Evolutionary conservation across 371 early-diverging fungal genomes (phyloP).

Genomic region (Rhizopus arrhizus): DNA sequence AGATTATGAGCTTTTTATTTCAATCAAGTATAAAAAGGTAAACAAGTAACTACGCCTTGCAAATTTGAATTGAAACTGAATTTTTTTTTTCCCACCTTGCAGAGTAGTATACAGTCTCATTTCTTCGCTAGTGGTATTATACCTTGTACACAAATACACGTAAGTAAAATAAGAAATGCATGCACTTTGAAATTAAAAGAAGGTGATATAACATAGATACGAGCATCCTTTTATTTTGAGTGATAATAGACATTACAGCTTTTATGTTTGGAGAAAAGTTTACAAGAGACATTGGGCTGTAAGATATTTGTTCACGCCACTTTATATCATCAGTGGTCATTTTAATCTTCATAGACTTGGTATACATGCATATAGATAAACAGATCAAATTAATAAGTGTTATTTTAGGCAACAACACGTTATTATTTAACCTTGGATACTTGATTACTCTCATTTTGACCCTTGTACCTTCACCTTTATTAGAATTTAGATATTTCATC

Average conservation of each 20-base stretch:
- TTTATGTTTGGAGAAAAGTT: conserved; percentile 90
- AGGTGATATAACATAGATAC: conserved; percentile 46
- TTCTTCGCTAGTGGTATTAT: not conserved
- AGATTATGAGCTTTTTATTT: not conserved
- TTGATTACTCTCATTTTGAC: conserved; percentile 49
- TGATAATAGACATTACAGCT: conserved; percentile 95
- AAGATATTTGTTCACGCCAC: conserved; percentile 70
- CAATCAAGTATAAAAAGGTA: conserved; percentile 14
- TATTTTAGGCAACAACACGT: conserved; percentile 37
- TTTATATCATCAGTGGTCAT: conserved; percentile 61
- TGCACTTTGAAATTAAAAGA: not conserved
- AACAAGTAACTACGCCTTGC: not conserved
- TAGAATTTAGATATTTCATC: conserved; percentile 96
- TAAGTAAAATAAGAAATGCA: conserved; percentile 29
- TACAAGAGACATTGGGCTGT: conserved; percentile 59
- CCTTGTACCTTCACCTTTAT: conserved; percentile 87
- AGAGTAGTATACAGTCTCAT: conserved; percentile 9
- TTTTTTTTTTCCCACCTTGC: not conserved
- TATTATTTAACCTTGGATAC: conserved; percentile 55
- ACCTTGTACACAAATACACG: conserved; percentile 60
- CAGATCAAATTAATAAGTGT: conserved; percentile 7
- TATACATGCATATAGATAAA: conserved; percentile 4
- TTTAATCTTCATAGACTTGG: conserved; percentile 39
- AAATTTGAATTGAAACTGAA: not conserved
- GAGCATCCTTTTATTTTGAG: conserved; percentile 94